Conservation (phyloP, 768 basidiomycete species). For the Suillus luteus region DNA sequence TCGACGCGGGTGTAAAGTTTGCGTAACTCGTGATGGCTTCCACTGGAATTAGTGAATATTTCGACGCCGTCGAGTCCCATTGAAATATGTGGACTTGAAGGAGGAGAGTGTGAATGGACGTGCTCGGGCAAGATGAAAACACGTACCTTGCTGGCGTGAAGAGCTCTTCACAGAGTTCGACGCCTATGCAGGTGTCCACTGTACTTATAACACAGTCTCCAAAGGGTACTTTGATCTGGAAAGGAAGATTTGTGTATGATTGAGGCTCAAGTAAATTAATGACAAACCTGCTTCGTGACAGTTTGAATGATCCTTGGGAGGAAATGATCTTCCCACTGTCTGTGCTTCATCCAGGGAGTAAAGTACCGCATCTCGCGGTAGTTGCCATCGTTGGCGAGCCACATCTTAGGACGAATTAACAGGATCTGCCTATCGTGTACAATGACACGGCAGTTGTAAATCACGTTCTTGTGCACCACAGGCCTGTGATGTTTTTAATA, state of each 20-base stretch:
- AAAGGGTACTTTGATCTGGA: constrained; percentile 85
- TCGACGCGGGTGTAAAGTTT: constrained; percentile 91
- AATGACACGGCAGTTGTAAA: constrained; percentile 94
- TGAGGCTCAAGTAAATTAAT: not conserved
- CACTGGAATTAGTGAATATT: constrained; percentile 98
- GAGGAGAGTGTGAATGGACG: not conserved
- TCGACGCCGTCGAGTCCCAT: constrained; percentile 99
- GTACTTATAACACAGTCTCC: constrained; percentile 96
- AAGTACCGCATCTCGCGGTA: constrained; percentile 91
- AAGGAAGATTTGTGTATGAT: not conserved
- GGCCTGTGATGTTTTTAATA: constrained; percentile 59
- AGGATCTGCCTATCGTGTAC: constrained; percentile 84
- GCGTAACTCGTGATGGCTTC: constrained; percentile 97
- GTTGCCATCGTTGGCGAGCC: constrained; percentile 98
- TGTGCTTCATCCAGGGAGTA: constrained; percentile 92
- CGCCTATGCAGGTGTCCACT: constrained; percentile 91
- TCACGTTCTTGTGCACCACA: constrained; percentile 95
- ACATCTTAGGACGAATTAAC: constrained; percentile 98
- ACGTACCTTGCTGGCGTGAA: constrained; percentile 92
- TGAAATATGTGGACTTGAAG: constrained; percentile 83
- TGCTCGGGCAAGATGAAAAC: not conserved
- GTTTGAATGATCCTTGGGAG: constrained; percentile 87
- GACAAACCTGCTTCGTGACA: constrained; percentile 81
- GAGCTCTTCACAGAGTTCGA: constrained; percentile 96
- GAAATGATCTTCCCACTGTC: constrained; percentile 88